Evolutionary conservation across 495 filamentous ascomycete genomes (phyloP), one percentile per base, ranked within the genome.

Genomic region (Ramalina intermedia): DNA sequence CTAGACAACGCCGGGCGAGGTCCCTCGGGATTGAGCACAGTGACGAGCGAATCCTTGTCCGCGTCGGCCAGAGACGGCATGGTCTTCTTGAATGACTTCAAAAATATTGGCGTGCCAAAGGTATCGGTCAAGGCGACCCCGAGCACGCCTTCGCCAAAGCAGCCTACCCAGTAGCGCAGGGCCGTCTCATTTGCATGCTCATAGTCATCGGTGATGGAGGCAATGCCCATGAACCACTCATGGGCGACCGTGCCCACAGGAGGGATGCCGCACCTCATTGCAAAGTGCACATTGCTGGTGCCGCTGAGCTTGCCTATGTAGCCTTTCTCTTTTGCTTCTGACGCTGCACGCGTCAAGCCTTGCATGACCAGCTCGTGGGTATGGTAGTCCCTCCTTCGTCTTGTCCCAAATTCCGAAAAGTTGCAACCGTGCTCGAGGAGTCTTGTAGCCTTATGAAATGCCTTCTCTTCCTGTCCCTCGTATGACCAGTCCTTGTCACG

Each of bases 181-280:
- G 84, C 86, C 50, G 80, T 72, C 61, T 90, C 86, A 48, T 87
- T 94, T 6, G 93, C 87, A 44, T 74, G 73, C 52, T 72, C 67
- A 56, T 96, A 98, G 65, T 95, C 78, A 48, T 84, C 72, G 3
- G 84, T 89, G 57, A 95, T 84, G 33, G 91, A 89, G 14, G 91
- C 91, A 46, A 94, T 86, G 37, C 85, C 86, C 91, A 98, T 98
- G 67, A 94, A 96, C 93, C 93, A 98, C 66, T 98, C 91, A 54
- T 98, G 91, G 0, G 93, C 91, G 1, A 98, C 89, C 2, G 91
- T 98, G 14, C 91, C 91, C 17, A 98, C 79, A 0, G 90, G 85
- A 7, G 75, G 66, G 24, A 91, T 74, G 18, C 75, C 77, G 61
- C 90, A 85, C 59, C 86, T 84, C 85, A 93, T 93, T 16, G 91